phyloP scores from a whole-genome alignment of 768 basidiomycete species.

The Pisolithus microcarpus region DNA sequence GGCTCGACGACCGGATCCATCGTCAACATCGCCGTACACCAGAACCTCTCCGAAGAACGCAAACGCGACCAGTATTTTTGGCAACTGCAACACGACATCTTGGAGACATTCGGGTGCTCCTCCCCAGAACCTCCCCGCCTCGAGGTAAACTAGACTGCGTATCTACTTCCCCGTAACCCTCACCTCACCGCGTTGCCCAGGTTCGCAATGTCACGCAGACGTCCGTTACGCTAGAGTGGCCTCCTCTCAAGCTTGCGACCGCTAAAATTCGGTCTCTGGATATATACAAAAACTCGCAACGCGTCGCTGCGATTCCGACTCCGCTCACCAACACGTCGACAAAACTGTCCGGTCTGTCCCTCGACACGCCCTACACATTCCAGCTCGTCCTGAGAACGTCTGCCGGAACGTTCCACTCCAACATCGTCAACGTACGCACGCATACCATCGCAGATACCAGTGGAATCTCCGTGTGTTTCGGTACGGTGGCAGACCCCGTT shows the following conservation, averaged over 20 bases:
- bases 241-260: slow-evolving; percentile 72
- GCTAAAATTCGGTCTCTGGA: slow-evolving; percentile 84
- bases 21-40: slow-evolving; percentile 91
- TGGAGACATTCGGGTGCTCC: slow-evolving; percentile 60
- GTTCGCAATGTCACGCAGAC: slow-evolving; percentile 95
- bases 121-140: slow-evolving; percentile 71
- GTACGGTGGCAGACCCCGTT: slow-evolving; percentile 71
- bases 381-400: slow-evolving; percentile 90
- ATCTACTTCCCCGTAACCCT: slow-evolving; percentile 9
- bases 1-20: slow-evolving; percentile 92
- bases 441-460: slow-evolving; percentile 95
- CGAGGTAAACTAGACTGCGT: slow-evolving; percentile 36
- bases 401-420: slow-evolving; percentile 85
- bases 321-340: slow-evolving; percentile 81
- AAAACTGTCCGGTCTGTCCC: slow-evolving; percentile 74
- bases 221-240: slow-evolving; percentile 95
- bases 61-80: slow-evolving; percentile 77
- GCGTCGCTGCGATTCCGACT: slow-evolving; percentile 80
- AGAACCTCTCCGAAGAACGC: slow-evolving; percentile 79
- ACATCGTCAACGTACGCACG: slow-evolving; percentile 74
- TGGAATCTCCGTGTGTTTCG: slow-evolving; percentile 93
- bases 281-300: slow-evolving; percentile 86
- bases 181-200: slow-evolving; percentile 29
- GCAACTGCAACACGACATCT: slow-evolving; percentile 74
- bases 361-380: slow-evolving; percentile 86